These are phyloP conservation scores for Dittrichia graveolens DNA, from an alignment of 129 eudicot species.

Conservation along the genomic window DNA sequence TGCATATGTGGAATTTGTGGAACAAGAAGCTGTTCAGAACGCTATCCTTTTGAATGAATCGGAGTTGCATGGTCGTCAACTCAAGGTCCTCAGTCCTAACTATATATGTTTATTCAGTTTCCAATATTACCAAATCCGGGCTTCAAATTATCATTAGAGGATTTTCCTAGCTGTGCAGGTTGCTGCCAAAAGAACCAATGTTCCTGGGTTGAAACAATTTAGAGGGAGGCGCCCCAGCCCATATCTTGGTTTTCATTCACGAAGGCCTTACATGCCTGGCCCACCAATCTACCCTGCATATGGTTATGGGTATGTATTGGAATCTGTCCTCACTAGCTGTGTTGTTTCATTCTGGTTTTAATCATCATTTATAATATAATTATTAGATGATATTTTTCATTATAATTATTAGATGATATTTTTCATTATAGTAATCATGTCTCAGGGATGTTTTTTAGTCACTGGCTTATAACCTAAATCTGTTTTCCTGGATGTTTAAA, in stretches of 20 bases:
- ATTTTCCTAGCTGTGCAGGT: conserved; percentile 41
- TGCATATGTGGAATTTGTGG: conserved; percentile 86
- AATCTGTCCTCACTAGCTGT: conserved; percentile 8
- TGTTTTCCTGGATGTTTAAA: background rate
- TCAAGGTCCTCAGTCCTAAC: conserved; percentile 64
- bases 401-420: conserved; percentile 2
- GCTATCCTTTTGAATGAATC: conserved; percentile 76
- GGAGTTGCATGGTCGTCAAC: conserved; percentile 91
- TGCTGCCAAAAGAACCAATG: conserved; percentile 69
- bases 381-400: background rate
- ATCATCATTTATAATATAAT: background rate
- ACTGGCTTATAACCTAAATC: background rate
- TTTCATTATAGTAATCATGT: background rate
- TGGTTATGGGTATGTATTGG: conserved; percentile 74
- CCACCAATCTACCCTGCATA: conserved; percentile 71
- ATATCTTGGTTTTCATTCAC: conserved; percentile 51
- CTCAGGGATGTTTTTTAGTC: background rate
- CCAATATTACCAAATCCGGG: background rate
- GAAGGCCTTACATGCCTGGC: conserved; percentile 75
- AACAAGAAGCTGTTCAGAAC: conserved; percentile 76
- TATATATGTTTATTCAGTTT: conserved; percentile 19
- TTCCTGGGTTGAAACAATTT: conserved; percentile 70
- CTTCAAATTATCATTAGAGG: conserved; percentile 16
- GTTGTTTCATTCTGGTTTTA: conserved; percentile 1
- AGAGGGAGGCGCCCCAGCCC: conserved; percentile 74